Evolutionary conservation across 176 grass and related monocot species (phyloP), one percentile per base, ranked within the genome.

Genomic region (Bothriochloa decipiens): DNA sequence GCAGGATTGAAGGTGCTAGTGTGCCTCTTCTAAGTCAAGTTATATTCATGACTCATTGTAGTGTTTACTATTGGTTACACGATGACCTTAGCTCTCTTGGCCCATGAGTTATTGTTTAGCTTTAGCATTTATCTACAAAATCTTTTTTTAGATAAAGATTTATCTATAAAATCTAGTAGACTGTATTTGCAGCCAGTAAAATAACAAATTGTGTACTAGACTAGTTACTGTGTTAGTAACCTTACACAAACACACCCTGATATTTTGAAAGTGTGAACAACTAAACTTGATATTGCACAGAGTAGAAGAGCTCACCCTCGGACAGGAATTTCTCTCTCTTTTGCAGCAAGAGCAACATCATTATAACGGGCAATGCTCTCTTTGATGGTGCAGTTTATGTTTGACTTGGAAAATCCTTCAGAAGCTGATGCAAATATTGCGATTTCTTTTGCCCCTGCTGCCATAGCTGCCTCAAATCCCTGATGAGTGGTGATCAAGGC

Each of bases 361-460:
- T 79, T 90, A 89, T 97, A 97, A 23, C 95, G 95, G 13, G 69
- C 77, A 91, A 97, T 87, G 63, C 95, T 98, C 43, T 98, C 89
- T 84, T 91, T 83, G 32, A 98, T 90, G 55, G 86, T 93, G 74
- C 95, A 98, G 85, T 98, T 98, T 85, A 98, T 90, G 86, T 98
- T 98, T 39, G 89, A 90, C 82, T 88, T 93, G 2, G 95, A 98
- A 91, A 98, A 98, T 75, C 91, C 90, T 88, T 98, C 95, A 20
- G 95, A 98, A 82, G 95, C 95, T 71, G 92, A 98, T 32, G 89
- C 95, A 87, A 98, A 98, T 62, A 98, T 69, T 79, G 92, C 92
- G 50, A 98, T 84, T 90, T 98, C 95, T 79, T 91, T 98, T 64
- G 92, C 92, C 62, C 95, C 91, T 78, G 92, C 92, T 67, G 90